Evolutionary conservation across 2,329 filamentous ascomycete genomes (phyloP), one percentile per base, ranked within the genome.

Genomic region (Xylariaceae sp.): DNA sequence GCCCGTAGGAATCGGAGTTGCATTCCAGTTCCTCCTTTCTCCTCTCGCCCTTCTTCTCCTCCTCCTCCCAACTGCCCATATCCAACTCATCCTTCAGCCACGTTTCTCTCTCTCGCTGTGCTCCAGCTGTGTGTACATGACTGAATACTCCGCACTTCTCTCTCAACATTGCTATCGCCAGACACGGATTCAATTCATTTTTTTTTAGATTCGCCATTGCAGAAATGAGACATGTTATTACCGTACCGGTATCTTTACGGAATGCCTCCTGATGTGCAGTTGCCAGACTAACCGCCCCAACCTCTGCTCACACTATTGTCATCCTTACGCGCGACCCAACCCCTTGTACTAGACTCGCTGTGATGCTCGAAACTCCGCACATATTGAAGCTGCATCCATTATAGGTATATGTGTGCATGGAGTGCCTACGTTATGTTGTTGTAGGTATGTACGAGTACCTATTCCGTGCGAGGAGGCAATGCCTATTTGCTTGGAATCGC

Each of bases 111-210:
- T 42, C 23, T 30, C 37, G 37, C 37, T 42, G 37, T 49, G 18
- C 54, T 47, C 23, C 23, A 30, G 23, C 23, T 30, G 23, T 30
- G 44, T 53, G 10, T 11, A 34, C 23, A 35, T 34, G 13, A 49
- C 17, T 18, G 17, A 10, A 11, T n/a, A 15, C 13, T 18, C 49
- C 23, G 49, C 49, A 35, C 13, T 17, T n/a, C 23, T 30, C 23
- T 35, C 49, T 51, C 49, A 35, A 39, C 18, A 57, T 35, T 55
- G 37, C 50, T 34, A 57, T 58, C 52, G 54, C 62, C 56, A 61
- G 51, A 59, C 60, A 59, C 48, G 61, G 60, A 59, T 61, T 51
- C 55, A 17, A n/a, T n/a, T 47, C 51, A n/a, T 13, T 57, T 23
- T 18, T 49, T 49, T 18, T 49, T 23, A 18, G 6, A 49, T 9